Evolutionary conservation across 768 basidiomycete species (phyloP).

Genomic region (Tephrocybe rancida): DNA sequence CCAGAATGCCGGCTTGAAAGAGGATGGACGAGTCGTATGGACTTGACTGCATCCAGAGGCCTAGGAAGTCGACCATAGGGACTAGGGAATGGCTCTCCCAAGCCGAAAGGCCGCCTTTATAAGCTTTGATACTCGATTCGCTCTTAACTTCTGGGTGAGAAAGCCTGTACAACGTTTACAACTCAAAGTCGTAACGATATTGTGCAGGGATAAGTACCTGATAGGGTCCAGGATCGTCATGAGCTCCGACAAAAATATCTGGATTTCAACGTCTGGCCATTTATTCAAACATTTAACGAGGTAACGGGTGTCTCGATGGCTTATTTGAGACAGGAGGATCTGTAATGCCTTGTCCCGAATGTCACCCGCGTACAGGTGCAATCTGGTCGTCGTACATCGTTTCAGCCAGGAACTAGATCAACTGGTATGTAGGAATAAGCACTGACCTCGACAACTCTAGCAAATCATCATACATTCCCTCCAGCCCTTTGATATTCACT

Average conservation of each 20-base stretch:
- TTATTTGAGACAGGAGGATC: constrained; percentile 15
- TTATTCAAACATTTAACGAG: constrained; percentile 6
- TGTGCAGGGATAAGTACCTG: constrained; percentile 7
- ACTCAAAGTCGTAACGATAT: not conserved
- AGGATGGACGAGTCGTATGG: not conserved
- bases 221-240: constrained; percentile 6
- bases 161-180: not conserved
- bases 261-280: constrained; percentile 12
- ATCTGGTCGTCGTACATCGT: not conserved
- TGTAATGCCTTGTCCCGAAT: constrained; percentile 5
- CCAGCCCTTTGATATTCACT: constrained; percentile 13
- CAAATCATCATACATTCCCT: constrained; percentile 26
- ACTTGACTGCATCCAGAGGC: not conserved
- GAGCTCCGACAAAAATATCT: constrained; percentile 10
- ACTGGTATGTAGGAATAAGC: too few relatives aligned
- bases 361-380: constrained; percentile 1
- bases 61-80: constrained; percentile 9
- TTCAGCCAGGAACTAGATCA: too few relatives aligned
- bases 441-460: constrained; percentile 27
- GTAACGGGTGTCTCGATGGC: constrained; percentile 2
- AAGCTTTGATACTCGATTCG: constrained; percentile 6
- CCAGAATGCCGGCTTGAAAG: constrained; percentile 1
- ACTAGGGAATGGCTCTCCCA: constrained; percentile 14
- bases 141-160: not conserved
- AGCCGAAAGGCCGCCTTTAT: not conserved